Conservation (phyloP, 2,329 filamentous ascomycete genomes). For the Aspergillus fijiensis region DNA sequence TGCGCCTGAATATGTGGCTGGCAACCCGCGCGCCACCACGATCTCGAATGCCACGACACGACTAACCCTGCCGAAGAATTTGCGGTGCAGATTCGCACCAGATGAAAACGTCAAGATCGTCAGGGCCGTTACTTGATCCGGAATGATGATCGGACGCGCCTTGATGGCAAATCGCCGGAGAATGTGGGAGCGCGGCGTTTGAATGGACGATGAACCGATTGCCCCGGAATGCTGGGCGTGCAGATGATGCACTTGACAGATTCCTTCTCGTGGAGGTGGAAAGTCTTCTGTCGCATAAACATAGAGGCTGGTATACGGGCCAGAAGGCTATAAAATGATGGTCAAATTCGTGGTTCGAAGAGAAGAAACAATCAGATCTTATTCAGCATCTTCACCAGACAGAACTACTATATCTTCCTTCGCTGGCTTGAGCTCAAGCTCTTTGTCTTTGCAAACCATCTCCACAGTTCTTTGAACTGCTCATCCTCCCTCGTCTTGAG, state of each 20-base stretch:
- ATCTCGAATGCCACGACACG: background rate
- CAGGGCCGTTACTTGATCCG: background rate
- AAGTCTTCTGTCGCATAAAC: background rate
- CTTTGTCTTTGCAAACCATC: background rate
- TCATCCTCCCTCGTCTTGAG: too few species aligned
- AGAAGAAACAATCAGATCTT: background rate
- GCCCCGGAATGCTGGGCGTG: background rate
- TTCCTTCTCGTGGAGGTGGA: background rate
- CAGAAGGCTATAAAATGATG: background rate
- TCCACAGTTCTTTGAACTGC: background rate
- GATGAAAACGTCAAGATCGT: background rate
- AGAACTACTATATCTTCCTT: background rate
- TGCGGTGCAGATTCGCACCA: background rate
- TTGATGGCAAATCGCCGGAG: background rate
- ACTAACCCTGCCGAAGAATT: background rate
- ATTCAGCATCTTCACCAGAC: background rate
- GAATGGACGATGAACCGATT: background rate
- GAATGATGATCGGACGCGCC: background rate
- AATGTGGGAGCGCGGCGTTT: background rate
- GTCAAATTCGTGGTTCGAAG: background rate
- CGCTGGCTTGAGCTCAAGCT: background rate
- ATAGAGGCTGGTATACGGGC: background rate
- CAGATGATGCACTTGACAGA: background rate
- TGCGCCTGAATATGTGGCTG: background rate
- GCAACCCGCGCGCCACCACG: background rate